phyloP scores from a whole-genome alignment of 1,284 basidiomycete species.

The Ustilago nuda region DNA sequence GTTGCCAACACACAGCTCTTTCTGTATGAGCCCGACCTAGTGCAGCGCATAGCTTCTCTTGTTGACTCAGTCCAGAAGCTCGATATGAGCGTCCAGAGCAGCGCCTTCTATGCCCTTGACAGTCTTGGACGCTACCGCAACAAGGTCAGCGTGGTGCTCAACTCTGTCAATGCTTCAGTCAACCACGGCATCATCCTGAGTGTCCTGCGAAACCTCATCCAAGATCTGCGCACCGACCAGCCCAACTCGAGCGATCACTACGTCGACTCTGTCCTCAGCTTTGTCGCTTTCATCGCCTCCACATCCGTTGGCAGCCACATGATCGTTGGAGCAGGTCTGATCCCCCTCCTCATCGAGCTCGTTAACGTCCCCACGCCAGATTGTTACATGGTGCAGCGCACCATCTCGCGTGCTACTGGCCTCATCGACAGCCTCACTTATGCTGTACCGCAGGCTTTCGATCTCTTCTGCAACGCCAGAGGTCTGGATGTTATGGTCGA shows the following conservation, averaged over 20 bases:
- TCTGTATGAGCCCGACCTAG: slow-evolving; percentile 90
- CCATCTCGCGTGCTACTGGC: slow-evolving; percentile 76
- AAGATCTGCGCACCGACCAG: slow-evolving; percentile 37
- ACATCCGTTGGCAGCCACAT: slow-evolving; percentile 87
- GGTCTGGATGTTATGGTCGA: slow-evolving; percentile 88
- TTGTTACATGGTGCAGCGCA: slow-evolving; percentile 64
- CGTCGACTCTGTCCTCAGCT: slow-evolving; percentile 75
- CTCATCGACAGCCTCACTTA: slow-evolving; percentile 93
- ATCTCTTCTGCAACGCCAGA: slow-evolving; percentile 83
- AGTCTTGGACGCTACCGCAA: slow-evolving; percentile 85
- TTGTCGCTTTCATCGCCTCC: slow-evolving; percentile 87
- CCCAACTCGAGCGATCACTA: slow-evolving; percentile 75
- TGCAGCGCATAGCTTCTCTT: slow-evolving; percentile 59
- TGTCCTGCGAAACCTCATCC: slow-evolving; percentile 53
- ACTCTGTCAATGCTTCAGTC: slow-evolving; percentile 91
- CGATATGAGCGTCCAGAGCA: slow-evolving; percentile 74
- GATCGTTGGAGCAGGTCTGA: slow-evolving; percentile 95
- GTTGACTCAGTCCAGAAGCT: slow-evolving; percentile 47
- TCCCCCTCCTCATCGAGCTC: slow-evolving; percentile 77
- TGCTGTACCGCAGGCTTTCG: slow-evolving; percentile 86
- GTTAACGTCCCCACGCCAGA: slow-evolving; percentile 45
- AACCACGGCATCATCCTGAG: slow-evolving; percentile 82
- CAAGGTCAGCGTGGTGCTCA: slow-evolving; percentile 86
- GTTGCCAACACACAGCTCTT: slow-evolving; percentile 85
- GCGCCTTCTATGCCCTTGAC: slow-evolving; percentile 88